These are phyloP conservation scores for Ensete ventricosum DNA, from an alignment of 176 grass and related monocot genomes.

Conservation along the genomic window DNA sequence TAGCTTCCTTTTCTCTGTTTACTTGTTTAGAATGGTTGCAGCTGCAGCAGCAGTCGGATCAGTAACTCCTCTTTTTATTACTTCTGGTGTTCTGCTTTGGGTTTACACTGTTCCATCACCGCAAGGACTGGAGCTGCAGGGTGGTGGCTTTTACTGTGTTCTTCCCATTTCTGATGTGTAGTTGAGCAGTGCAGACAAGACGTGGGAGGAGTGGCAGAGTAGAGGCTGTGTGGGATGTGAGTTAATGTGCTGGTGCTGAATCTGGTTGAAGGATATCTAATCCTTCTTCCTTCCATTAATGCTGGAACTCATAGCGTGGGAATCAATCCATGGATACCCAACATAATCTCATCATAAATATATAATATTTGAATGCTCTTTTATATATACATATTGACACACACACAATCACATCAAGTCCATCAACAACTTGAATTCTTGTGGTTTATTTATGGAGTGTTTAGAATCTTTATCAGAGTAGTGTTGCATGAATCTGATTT, in stretches of 20 bases:
- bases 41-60: neutral
- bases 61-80: neutral
- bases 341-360: too few relatives aligned
- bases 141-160: conserved; percentile 10
- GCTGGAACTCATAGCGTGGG: too few relatives aligned
- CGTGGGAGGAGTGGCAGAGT: neutral
- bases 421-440: too few relatives aligned
- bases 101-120: neutral
- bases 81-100: neutral
- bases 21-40: too few relatives aligned
- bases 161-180: neutral
- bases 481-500: too few relatives aligned
- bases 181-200: neutral
- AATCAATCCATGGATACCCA: too few relatives aligned
- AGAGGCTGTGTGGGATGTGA: neutral
- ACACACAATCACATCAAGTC: too few relatives aligned
- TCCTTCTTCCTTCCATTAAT: too few relatives aligned
- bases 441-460: too few relatives aligned
- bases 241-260: neutral
- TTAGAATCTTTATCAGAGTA: too few relatives aligned
- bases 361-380: too few relatives aligned
- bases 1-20: neutral
- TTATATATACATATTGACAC: too few relatives aligned
- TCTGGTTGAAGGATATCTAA: neutral
- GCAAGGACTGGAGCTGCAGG: neutral